Evolutionary conservation across 129 eudicot species (phyloP).

Genomic region (Flaveria ramosissima): DNA sequence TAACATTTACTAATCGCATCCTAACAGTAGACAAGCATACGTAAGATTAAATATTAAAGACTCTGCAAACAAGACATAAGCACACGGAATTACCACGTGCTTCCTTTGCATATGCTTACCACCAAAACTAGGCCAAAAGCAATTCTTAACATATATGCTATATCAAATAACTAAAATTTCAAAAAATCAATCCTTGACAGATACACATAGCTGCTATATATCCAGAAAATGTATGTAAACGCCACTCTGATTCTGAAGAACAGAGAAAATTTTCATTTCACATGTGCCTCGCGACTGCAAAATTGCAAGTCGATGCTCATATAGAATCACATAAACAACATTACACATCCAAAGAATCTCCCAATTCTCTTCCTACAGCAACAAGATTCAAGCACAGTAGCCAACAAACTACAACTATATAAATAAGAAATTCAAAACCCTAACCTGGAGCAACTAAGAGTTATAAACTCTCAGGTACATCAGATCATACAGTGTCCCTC

Average conservation of each 20-base stretch:
- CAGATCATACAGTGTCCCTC: not conserved
- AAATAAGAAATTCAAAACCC: slow-evolving; percentile 10
- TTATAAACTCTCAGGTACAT: not conserved
- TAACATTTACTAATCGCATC: slow-evolving; percentile 10
- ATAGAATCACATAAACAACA: slow-evolving; percentile 14
- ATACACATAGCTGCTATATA: slow-evolving; percentile 7
- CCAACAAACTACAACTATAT: slow-evolving; percentile 3
- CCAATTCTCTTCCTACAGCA: too few relatives aligned
- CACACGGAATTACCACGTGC: not conserved
- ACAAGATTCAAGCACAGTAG: not conserved
- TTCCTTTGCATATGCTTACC: slow-evolving; percentile 17
- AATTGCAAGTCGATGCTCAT: slow-evolving; percentile 3
- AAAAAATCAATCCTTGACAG: not conserved
- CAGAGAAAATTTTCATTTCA: not conserved
- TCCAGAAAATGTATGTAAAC: slow-evolving; percentile 5
- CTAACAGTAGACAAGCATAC: not conserved
- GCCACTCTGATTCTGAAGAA: not conserved
- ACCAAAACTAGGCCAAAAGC: slow-evolving; percentile 1
- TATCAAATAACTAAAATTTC: not conserved
- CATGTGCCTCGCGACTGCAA: slow-evolving; percentile 1
- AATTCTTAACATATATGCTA: slow-evolving; percentile 1
- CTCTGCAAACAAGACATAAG: slow-evolving; percentile 5
- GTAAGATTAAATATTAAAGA: not conserved
- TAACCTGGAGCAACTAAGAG: not conserved
- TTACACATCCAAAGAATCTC: slow-evolving; percentile 4